A percentile compares a stretch with the other conserved stretches of the same genome.
Conservation (phyloP, 1,139 yeast genomes). For the Sugiyamaella sp. region DNA sequence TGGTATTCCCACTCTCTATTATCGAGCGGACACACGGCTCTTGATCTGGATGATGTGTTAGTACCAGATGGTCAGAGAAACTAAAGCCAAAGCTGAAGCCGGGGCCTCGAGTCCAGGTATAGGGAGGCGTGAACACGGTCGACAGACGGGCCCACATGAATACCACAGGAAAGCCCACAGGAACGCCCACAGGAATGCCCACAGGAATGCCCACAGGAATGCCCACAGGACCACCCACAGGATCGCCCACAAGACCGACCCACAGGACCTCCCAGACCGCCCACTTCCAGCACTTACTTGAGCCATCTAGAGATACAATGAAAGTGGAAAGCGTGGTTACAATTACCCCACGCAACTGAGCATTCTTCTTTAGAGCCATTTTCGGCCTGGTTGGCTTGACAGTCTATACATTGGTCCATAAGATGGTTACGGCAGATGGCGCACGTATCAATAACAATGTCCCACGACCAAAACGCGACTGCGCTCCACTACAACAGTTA, state of each 20-base stretch:
- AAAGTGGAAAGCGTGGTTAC: conserved; percentile 92
- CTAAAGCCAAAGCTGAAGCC: too few species aligned
- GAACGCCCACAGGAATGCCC: too few species aligned
- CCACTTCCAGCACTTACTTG: conserved; percentile 41
- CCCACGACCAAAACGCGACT: conserved; percentile 99
- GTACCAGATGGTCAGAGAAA: too few species aligned
- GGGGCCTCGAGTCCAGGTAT: too few species aligned
- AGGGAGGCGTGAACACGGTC: too few species aligned
- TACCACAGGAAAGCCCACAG: too few species aligned
- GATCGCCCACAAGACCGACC: too few species aligned
- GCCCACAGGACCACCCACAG: too few species aligned
- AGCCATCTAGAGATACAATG: conserved; percentile 98
- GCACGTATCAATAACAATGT: conserved; percentile 92
- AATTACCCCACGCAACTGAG: conserved; percentile 95
- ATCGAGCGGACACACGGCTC: conserved; percentile 97
- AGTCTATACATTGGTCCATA: conserved; percentile 98
- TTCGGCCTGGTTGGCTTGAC: conserved; percentile 75
- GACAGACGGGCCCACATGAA: too few species aligned
- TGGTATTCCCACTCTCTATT: conserved; percentile 89
- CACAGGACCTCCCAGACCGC: too few species aligned
- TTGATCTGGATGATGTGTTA: conserved; percentile 47
- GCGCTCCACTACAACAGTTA: conserved; percentile 75
- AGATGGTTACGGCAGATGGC: conserved; percentile 98
- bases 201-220: too few species aligned
- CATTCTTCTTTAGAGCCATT: conserved; percentile 74